Evolutionary conservation across 2,329 filamentous ascomycete species (phyloP).

Genomic region (Alternaria incomplexa): DNA sequence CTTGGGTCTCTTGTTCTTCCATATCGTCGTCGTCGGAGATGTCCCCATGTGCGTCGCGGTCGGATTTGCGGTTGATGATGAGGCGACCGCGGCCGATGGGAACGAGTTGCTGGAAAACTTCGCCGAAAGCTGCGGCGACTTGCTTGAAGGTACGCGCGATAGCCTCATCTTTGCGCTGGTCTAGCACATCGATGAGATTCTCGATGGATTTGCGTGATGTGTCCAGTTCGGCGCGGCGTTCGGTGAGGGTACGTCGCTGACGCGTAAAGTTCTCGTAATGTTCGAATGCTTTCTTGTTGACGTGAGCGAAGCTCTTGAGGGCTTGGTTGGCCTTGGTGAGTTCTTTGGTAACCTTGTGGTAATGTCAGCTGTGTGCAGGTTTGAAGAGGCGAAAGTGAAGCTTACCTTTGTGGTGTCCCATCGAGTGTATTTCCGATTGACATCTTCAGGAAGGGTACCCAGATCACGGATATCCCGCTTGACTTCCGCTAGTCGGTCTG

Average conservation of each 20-base stretch:
- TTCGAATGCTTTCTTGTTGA: constrained; percentile 99
- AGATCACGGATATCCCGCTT: constrained; percentile 90
- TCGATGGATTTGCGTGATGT: constrained; percentile 86
- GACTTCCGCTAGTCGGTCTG: constrained; percentile 78
- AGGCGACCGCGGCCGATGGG: constrained; percentile 90
- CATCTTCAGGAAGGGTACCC: constrained; percentile 90
- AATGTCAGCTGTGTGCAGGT: constrained; percentile 18
- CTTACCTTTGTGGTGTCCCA: constrained; percentile 78
- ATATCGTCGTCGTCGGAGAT: constrained; percentile 62
- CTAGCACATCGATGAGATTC: constrained; percentile 88
- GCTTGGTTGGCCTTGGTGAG: constrained; percentile 91
- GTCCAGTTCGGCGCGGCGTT: constrained; percentile 85
- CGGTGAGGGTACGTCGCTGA: constrained; percentile 84
- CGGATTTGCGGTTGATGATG: constrained; percentile 89
- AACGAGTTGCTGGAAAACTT: constrained; percentile 93
- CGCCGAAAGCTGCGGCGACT: constrained; percentile 89
- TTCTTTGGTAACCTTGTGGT: constrained; percentile 52
- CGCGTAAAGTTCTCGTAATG: constrained; percentile 98
- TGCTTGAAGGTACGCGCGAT: constrained; percentile 99
- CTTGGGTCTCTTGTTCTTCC: constrained; percentile 45
- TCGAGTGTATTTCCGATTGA: constrained; percentile 87
- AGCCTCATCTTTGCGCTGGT: constrained; percentile 95
- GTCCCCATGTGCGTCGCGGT: constrained; percentile 67
- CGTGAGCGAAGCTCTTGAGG: constrained; percentile 94
- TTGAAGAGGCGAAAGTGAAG: neutral